Evolutionary conservation across 495 filamentous ascomycete genomes (phyloP), one percentile per base, ranked within the genome.

Genomic region (Parachaetomium inaequale): DNA sequence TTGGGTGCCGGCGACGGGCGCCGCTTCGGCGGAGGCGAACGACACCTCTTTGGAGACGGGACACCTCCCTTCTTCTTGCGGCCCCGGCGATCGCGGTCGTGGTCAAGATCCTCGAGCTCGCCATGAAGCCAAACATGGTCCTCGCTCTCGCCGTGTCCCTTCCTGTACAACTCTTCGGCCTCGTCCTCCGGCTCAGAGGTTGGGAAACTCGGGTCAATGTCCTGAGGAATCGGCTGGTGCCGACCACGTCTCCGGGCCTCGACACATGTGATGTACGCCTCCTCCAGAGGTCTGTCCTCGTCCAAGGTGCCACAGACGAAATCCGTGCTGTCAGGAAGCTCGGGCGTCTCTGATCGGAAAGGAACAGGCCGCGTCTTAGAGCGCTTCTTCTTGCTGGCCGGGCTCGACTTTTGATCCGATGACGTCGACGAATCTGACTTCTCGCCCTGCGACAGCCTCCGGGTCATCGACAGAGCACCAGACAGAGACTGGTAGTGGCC

Each of bases 221-320:
- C 95, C 66, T 98, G 94, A 45, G 94, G 92, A 28, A 91, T 89
- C 29, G 79, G 67, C 59, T 86, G 84, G 61, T 90, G 89, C 74
- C 91, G 96, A 57, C 86, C 86, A 45, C 87, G 86, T 61, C 88
- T 88, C 40, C 90, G 85, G 53, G 90, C 85, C 67, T 94, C 90
- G 59, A 94, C 79, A 64, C 88, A 90, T 12, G 90, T 90, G 51
- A 96, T 84, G 72, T 96, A 98, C 3, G 90, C 93, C 62, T 90
- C 88, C 71, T 98, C 94, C 42, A 98, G 74, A n/a, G 91, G 88
- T 54, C 91, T 87, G 71, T 98, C 94, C 71, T 98, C 94, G 68
- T 98, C 94, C 19, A 98, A 78, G 15, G 94, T 98, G 53, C 94
- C 94, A 70, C 94, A 96, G 26, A 98, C 94, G 69, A 98, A 98